Evolutionary conservation across 495 filamentous ascomycete species (phyloP).

Genomic region (Xylaria venustula): DNA sequence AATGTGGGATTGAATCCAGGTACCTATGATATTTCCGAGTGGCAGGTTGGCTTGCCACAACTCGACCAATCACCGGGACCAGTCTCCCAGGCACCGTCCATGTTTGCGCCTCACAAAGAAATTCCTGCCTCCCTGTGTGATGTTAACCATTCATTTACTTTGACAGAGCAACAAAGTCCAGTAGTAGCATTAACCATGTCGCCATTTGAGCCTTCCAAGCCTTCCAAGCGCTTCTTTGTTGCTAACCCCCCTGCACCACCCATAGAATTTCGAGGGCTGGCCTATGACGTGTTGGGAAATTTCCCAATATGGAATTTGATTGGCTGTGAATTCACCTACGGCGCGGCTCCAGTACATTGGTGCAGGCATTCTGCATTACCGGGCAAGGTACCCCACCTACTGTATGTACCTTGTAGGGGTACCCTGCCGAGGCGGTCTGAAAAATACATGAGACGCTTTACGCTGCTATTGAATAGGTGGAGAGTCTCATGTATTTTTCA

Average conservation of each 20-base stretch:
- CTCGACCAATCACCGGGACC: background rate
- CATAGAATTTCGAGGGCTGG: background rate
- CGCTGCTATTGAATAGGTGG: too few relatives aligned
- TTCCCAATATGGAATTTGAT: constrained; percentile 11
- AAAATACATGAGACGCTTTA: too few relatives aligned
- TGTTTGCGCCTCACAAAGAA: background rate
- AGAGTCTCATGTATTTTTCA: too few relatives aligned
- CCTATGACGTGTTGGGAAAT: constrained; percentile 14
- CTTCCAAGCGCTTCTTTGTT: background rate
- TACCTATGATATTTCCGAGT: too few relatives aligned
- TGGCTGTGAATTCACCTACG: constrained; percentile 7
- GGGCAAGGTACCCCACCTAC: background rate
- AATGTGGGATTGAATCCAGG: too few relatives aligned
- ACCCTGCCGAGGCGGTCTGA: too few relatives aligned
- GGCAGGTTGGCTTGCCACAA: background rate
- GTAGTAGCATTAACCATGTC: too few relatives aligned
- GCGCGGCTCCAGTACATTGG: background rate
- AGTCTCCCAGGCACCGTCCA: background rate
- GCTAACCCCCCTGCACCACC: constrained; percentile 1
- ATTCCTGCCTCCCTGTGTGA: constrained; percentile 4
- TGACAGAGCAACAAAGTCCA: too few relatives aligned
- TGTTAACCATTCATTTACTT: constrained; percentile 2
- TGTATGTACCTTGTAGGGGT: too few relatives aligned
- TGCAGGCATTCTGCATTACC: background rate
- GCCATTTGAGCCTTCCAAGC: too few relatives aligned